These are phyloP conservation scores for Paraglomus brasilianum DNA, from an alignment of 192 early-diverging fungal species.

Conservation along the genomic window DNA sequence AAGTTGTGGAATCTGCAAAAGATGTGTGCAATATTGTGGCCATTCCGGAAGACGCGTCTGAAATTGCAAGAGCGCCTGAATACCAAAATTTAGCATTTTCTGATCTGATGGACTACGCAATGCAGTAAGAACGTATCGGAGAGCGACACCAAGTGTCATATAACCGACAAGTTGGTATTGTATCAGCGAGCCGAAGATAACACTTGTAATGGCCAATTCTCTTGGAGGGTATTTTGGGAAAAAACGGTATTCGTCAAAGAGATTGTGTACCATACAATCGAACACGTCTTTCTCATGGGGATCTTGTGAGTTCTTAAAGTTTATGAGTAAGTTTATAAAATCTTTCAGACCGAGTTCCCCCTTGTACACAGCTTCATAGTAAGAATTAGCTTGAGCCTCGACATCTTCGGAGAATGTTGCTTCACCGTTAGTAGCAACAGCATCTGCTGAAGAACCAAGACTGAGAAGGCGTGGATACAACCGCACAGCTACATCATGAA, in stretches of 20 bases:
- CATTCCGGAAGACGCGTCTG: conserved; percentile 81
- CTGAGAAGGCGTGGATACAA: conserved; percentile 51
- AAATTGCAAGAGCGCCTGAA: conserved; percentile 82
- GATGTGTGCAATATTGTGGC: conserved; percentile 82
- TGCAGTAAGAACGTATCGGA: conserved; percentile 89
- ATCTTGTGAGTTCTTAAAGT: conserved; percentile 75
- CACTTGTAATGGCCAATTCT: conserved; percentile 83
- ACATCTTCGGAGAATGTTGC: conserved; percentile 68
- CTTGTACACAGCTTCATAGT: conserved; percentile 77
- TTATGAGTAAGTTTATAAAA: conserved; percentile 80
- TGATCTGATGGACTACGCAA: conserved; percentile 75
- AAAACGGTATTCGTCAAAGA: conserved; percentile 96
- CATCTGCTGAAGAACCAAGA: conserved; percentile 44
- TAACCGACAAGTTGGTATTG: conserved; percentile 85
- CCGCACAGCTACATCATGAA: conserved; percentile 55
- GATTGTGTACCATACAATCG: conserved; percentile 86
- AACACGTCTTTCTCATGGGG: conserved; percentile 79
- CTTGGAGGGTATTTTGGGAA: conserved; percentile 94
- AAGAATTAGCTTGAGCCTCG: conserved; percentile 70
- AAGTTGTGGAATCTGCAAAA: conserved; percentile 82
- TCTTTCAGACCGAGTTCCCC: conserved; percentile 78
- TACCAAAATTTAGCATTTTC: conserved; percentile 89
- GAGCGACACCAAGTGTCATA: conserved; percentile 75
- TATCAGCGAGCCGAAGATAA: conserved; percentile 88
- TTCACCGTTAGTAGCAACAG: conserved; percentile 42